These are phyloP conservation scores for Penicillium cataractarum DNA, from an alignment of 495 filamentous ascomycete genomes.

Conservation along the genomic window DNA sequence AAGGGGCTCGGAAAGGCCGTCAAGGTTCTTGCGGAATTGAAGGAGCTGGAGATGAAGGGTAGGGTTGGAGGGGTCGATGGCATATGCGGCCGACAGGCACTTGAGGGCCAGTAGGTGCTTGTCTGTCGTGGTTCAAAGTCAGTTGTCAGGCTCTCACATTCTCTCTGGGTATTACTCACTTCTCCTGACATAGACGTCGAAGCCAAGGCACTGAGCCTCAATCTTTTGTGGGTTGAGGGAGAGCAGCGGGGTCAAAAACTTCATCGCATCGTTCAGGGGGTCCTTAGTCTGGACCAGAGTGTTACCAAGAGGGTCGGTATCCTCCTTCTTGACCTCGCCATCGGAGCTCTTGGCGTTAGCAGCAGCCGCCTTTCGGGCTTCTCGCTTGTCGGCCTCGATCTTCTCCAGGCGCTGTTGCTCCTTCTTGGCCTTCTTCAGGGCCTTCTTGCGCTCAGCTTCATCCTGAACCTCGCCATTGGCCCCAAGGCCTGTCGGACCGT, in stretches of 20 bases:
- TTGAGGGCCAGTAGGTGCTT: conserved; percentile 85
- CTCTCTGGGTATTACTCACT: conserved; percentile 53
- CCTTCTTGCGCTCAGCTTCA: conserved; percentile 83
- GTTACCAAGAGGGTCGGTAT: conserved; percentile 81
- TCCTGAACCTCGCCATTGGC: conserved; percentile 62
- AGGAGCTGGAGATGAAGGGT: conserved; percentile 75
- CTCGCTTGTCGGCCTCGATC: conserved; percentile 80
- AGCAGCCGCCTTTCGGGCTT: conserved; percentile 53
- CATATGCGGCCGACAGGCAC: conserved; percentile 73
- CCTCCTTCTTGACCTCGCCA: conserved; percentile 72
- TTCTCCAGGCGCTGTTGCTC: conserved; percentile 84
- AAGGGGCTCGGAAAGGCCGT: conserved; percentile 56
- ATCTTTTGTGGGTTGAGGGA: conserved; percentile 82
- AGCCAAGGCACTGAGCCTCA: conserved; percentile 80
- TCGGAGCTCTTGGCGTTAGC: conserved; percentile 51
- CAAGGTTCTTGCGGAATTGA: conserved; percentile 67
- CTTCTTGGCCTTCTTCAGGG: conserved; percentile 91
- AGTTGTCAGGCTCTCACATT: conserved; percentile 3
- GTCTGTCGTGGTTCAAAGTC: conserved; percentile 53
- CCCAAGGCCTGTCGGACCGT: conserved; percentile 56
- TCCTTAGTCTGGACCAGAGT: conserved; percentile 78
- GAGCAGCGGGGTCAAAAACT: conserved; percentile 79
- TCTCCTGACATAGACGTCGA: conserved; percentile 83
- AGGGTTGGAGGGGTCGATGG: conserved; percentile 72
- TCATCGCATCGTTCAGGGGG: conserved; percentile 83